These are phyloP conservation scores for Pichia pseudocactophila DNA, from an alignment of 805 yeast species.

Conservation along the genomic window DNA sequence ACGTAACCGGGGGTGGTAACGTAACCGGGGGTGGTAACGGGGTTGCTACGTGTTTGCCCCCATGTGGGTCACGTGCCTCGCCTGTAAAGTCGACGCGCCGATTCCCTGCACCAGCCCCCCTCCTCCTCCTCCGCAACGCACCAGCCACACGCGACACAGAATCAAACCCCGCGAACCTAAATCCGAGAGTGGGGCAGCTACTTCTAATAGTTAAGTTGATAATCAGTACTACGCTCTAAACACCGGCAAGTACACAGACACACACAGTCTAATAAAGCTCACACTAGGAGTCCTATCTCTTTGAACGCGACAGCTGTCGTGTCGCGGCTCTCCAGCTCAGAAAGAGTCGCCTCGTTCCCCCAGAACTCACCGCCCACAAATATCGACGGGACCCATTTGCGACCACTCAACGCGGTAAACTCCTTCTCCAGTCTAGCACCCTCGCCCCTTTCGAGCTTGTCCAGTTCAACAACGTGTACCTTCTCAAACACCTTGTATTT, in stretches of 20 bases:
- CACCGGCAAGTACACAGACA: no score
- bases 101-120: no score
- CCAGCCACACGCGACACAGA: no score
- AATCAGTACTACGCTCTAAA: no score
- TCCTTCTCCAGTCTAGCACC: conserved; percentile 52
- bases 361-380: conserved; percentile 50
- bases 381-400: conserved; percentile 63
- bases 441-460: conserved; percentile 35
- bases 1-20: no score
- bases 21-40: no score
- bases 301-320: conserved; percentile 29
- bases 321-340: conserved; percentile 29
- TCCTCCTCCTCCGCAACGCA: no score
- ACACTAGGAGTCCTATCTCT: conserved; percentile 23
- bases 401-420: conserved; percentile 47
- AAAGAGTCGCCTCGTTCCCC: conserved; percentile 47
- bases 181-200: no score
- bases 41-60: no score
- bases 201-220: no score
- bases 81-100: neutral
- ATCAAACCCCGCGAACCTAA: no score
- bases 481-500: conserved; percentile 42
- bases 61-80: no score
- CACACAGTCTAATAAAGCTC: neutral
- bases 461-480: conserved; percentile 52